Evolutionary conservation across 2,329 filamentous ascomycete genomes (phyloP), one percentile per base, ranked within the genome.

Genomic region (Aspergillus sp.): DNA sequence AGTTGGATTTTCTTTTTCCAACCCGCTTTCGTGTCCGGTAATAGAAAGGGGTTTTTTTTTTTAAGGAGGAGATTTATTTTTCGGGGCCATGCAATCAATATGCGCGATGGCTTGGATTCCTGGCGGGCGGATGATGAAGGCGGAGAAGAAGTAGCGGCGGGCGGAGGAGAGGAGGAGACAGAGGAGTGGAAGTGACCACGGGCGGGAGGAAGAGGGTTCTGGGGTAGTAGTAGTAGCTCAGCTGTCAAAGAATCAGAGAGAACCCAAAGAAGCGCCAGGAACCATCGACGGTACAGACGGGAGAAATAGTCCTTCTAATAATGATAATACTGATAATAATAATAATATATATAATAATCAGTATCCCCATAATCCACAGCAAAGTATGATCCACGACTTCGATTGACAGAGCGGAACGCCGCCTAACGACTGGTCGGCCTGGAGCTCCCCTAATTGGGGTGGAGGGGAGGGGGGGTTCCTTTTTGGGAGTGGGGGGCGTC

Each of bases 381-480:
- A 22, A 22, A 30, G 8, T 30, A 30, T 30, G 26, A 30, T 30
- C 26, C 26, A 30, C 10, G 26, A 30, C 26, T 30, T 7, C 26
- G 26, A 30, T 30, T 30, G 26, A 55, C 50, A 50, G 52, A 54
- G 58, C 58, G 58, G 58, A 60, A 57, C 58, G 53, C 59, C 57
- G 41, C 49, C 40, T 47, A 36, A 47, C 50, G 49, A 38, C 53
- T 7, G 40, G 26, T 30, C 17, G 51, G 46, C 47, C 53, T 47
- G 50, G 36, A 51, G 47, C 49, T 53, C 38, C 50, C 47, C 38
- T 58, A 45, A 47, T n/a, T 41, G 51, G 47, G 30, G 47, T 22
- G 43, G 51, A 49, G 44, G 49, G 36, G 47, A 41, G 36, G 50
- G 44, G 45, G 17, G 33, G 50, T 50, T 42, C 54, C 48, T 48